Percentiles rank a stretch among this genome's conserved stretches.
These are phyloP conservation scores for Aspergillus glaucus DNA, from an alignment of 2,329 filamentous ascomycete species.

Conservation along the genomic window DNA sequence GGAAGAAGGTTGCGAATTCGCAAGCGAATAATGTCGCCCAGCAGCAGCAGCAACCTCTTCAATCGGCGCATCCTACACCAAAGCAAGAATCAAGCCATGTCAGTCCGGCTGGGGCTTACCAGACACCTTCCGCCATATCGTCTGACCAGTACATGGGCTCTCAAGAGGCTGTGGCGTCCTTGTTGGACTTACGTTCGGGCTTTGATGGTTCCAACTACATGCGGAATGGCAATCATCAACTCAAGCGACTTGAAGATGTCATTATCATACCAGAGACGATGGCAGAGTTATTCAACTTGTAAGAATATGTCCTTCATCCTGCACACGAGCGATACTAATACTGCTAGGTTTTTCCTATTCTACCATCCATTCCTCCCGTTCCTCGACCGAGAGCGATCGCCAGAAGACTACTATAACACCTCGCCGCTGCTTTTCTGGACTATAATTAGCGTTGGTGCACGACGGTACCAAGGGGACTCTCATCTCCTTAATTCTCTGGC, in stretches of 20 bases:
- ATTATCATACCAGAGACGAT: conserved; percentile 38
- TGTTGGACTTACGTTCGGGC: conserved; percentile 45
- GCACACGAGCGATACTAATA: conserved; percentile 9
- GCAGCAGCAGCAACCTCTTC: conserved; percentile 15
- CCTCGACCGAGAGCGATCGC: conserved; percentile 48
- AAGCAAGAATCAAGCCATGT: conserved; percentile 34
- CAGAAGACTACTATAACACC: conserved; percentile 53
- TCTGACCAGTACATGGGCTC: conserved; percentile 41
- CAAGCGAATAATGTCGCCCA: conserved; percentile 22
- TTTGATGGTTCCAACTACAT: conserved; percentile 37
- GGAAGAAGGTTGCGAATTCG: conserved; percentile 40
- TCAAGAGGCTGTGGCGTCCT: conserved; percentile 45
- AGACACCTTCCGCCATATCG: conserved; percentile 31
- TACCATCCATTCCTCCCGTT: conserved; percentile 62
- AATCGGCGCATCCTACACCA: conserved; percentile 22
- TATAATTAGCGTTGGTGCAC: conserved; percentile 56
- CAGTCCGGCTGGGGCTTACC: conserved; percentile 27
- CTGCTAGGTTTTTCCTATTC: conserved; percentile 54
- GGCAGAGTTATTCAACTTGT: conserved; percentile 42
- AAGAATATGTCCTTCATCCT: conserved; percentile 9
- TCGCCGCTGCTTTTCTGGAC: conserved; percentile 65
- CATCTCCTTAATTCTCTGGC: conserved; percentile 47
- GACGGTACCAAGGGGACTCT: conserved; percentile 52
- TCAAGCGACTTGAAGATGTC: conserved; percentile 50
- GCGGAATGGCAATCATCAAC: conserved; percentile 45